A percentile compares a stretch with the other conserved stretches of the same genome.
phyloP scores from a whole-genome alignment of 495 filamentous ascomycete genomes.

The Hypoxylon trugodes region DNA sequence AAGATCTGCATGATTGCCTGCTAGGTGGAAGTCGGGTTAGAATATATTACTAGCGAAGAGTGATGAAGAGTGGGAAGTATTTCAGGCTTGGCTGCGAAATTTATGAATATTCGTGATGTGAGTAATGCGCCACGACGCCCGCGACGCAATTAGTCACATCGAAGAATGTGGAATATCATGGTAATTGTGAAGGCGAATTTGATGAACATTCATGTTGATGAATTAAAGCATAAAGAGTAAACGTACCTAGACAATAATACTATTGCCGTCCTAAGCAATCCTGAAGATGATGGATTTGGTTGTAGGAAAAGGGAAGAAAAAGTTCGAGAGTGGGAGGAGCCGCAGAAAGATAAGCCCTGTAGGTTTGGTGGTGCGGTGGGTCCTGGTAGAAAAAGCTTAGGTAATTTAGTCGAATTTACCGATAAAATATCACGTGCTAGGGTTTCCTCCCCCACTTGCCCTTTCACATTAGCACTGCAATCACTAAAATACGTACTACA shows the following conservation, averaged over 20 bases:
- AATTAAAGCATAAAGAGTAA: constrained; percentile 20
- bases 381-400: constrained; percentile 12
- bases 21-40: constrained; percentile 5
- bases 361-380: constrained; percentile 35
- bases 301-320: constrained; percentile 20
- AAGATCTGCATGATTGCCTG: constrained; percentile 96
- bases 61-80: constrained; percentile 1
- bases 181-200: background rate
- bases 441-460: constrained; percentile 28
- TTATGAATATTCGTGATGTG: background rate
- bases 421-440: constrained; percentile 35
- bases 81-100: background rate
- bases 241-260: constrained; percentile 66
- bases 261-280: constrained; percentile 66
- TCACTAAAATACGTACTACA: background rate
- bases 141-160: constrained; percentile 28
- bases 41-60: constrained; percentile 10
- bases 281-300: constrained; percentile 51
- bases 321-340: constrained; percentile 19
- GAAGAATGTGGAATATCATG: background rate
- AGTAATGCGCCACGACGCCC: background rate
- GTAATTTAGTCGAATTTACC: background rate
- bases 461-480: constrained; percentile 6
- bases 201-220: background rate
- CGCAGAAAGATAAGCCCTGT: constrained; percentile 19